Conservation (phyloP, 495 filamentous ascomycete genomes). For the Xylaria castorea region DNA sequence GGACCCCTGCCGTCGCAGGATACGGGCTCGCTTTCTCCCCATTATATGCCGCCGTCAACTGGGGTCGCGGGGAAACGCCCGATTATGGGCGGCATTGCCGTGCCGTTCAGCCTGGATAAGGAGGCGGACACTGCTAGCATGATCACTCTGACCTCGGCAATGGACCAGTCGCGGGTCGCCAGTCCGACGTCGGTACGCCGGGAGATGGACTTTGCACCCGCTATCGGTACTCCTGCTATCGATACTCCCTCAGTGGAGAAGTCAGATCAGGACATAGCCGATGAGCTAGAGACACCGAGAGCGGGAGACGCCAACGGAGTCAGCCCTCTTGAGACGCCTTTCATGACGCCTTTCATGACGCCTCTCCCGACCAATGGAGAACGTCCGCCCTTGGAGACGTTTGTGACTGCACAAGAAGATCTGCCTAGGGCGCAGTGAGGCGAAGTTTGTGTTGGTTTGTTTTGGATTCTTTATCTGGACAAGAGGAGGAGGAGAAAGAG, state of each 20-base stretch:
- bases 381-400: slow-evolving; percentile 49
- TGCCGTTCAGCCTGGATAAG: slow-evolving; percentile 57
- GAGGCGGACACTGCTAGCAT: slow-evolving; percentile 61
- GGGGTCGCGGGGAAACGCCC: slow-evolving; percentile 55
- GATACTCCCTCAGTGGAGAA: slow-evolving; percentile 17
- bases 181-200: slow-evolving; percentile 36
- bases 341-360: slow-evolving; percentile 17
- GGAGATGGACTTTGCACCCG: slow-evolving; percentile 14
- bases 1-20: slow-evolving; percentile 15
- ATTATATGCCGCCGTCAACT: slow-evolving; percentile 39
- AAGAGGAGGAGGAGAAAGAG: neutral
- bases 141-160: slow-evolving; percentile 53
- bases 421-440: slow-evolving; percentile 30
- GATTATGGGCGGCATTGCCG: slow-evolving; percentile 55
- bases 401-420: slow-evolving; percentile 50
- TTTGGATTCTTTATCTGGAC: neutral
- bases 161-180: slow-evolving; percentile 37
- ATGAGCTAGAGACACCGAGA: slow-evolving; percentile 10
- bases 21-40: slow-evolving; percentile 29
- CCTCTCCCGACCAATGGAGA: slow-evolving; percentile 24
- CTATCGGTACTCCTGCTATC: slow-evolving; percentile 25
- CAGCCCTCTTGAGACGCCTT: slow-evolving; percentile 12
- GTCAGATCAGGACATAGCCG: slow-evolving; percentile 22
- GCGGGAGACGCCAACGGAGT: slow-evolving; percentile 3
- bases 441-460: no score